Evolutionary conservation across 129 eudicot genomes (phyloP), one percentile per base, ranked within the genome.

Genomic region (Flaveria linearis): DNA sequence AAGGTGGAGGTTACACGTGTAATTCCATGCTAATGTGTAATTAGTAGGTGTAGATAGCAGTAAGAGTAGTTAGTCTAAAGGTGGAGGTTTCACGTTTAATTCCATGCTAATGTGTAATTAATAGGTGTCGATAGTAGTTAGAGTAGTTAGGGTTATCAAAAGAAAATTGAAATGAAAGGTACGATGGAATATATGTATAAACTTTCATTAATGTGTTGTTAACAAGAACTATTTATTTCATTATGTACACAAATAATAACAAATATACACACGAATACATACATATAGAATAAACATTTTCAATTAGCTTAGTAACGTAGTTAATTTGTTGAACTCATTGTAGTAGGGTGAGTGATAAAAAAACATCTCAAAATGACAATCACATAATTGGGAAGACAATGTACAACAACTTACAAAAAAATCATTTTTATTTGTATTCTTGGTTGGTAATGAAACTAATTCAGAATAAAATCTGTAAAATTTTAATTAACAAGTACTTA

Each of bases 371-470:
- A 55, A 53, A 71, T 79, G 30, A 61, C 63, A 20, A 36, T 65
- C 58, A 5, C 28, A 62, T 79, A 11, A 71, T 50, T 71, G 77
- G 73, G 72, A 61, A 69, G 56, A 73, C 76, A 79, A 12, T 16
- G 73, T 71, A 36, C 77, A 71, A 70, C 76, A 78, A 78, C 72
- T 50, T 36, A 71, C 12, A 71, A 15, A 13, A 23, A 1, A 46
- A 18, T 18, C 11, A 3, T 20, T 36, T 36, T 36, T 36, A 36
- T 4, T 17, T 2, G 9, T 26, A 30, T 61, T n/a, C 10, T 71
- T 28, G 71, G 77, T 41, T 60, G 52, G 53, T 60, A 60, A 60
- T 62, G 71, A 78, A 49, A 28, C 23, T 46, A 58, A 47, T 11
- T 78, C 50, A 58, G 17, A 70, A 47, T 69, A 61, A 51, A 60